phyloP scores from a whole-genome alignment of 2,329 filamentous ascomycete species.

The Alternaria angustiovoidea region DNA sequence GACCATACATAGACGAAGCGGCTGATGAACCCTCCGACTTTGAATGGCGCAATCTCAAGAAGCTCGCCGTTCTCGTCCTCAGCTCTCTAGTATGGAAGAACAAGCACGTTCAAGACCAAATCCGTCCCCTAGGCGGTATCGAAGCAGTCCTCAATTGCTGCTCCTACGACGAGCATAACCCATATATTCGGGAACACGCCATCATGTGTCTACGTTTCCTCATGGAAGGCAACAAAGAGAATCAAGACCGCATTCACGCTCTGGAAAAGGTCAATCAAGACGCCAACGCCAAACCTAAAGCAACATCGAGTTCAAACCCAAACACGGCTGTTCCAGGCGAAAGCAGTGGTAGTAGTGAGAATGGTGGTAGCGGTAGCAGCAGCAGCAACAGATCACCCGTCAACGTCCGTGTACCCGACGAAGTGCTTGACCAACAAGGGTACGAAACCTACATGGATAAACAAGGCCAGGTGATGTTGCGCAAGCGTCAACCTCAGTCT shows the following conservation, averaged over 20 bases:
- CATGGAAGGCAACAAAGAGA: constrained; percentile 76
- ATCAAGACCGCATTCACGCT: constrained; percentile 74
- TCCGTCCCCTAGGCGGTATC: constrained; percentile 84
- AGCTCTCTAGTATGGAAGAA: constrained; percentile 90
- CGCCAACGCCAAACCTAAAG: constrained; percentile 21
- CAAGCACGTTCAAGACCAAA: constrained; percentile 83
- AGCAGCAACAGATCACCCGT: constrained; percentile 27
- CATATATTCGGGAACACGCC: constrained; percentile 86
- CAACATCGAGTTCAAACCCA: background rate
- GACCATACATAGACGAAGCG: constrained; percentile 57
- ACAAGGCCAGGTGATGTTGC: constrained; percentile 58
- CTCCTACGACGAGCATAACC: constrained; percentile 89
- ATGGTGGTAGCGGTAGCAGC: background rate
- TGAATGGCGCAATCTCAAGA: constrained; percentile 86
- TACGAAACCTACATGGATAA: constrained; percentile 61
- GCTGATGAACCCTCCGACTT: constrained; percentile 70
- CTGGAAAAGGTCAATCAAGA: constrained; percentile 54
- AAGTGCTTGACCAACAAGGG: constrained; percentile 58
- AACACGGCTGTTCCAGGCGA: background rate
- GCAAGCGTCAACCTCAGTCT: constrained; percentile 49
- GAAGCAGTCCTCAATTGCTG: constrained; percentile 90
- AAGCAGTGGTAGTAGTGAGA: background rate
- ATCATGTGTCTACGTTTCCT: constrained; percentile 63
- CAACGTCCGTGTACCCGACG: constrained; percentile 53
- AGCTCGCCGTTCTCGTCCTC: constrained; percentile 88